These are phyloP conservation scores for Funneliformis caledonium DNA, from an alignment of 371 early-diverging fungal genomes.

Conservation along the genomic window DNA sequence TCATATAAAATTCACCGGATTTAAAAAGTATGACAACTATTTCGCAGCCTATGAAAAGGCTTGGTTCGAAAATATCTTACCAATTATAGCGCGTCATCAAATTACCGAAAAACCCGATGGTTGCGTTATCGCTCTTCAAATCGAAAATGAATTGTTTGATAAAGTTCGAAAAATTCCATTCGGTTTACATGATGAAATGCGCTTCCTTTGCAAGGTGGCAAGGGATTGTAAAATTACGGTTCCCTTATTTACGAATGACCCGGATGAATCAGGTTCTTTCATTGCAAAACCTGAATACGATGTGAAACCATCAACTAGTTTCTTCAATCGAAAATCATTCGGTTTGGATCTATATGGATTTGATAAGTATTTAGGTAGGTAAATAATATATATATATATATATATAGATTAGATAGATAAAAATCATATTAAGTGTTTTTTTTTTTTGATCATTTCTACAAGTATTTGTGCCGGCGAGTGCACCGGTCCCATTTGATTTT, in stretches of 20 bases:
- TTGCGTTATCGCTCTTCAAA: slow-evolving; percentile 77
- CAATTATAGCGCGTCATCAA: slow-evolving; percentile 80
- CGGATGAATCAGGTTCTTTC: slow-evolving; percentile 71
- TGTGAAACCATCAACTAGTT: slow-evolving; percentile 20
- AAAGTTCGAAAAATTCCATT: slow-evolving; percentile 66
- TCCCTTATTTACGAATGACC: slow-evolving; percentile 85
- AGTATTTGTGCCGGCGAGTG: slow-evolving; percentile 70
- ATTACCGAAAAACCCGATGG: slow-evolving; percentile 71
- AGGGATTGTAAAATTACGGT: slow-evolving; percentile 79
- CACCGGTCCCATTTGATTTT: slow-evolving; percentile 61
- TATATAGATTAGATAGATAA: background rate
- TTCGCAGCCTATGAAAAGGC: slow-evolving; percentile 74
- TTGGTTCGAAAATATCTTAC: slow-evolving; percentile 75
- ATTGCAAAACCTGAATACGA: slow-evolving; percentile 57
- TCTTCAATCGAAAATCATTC: slow-evolving; percentile 53
- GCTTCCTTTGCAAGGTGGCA: slow-evolving; percentile 74
- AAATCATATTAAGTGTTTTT: background rate
- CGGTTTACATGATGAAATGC: slow-evolving; percentile 85
- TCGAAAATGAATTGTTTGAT: slow-evolving; percentile 84
- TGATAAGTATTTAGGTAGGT: slow-evolving; percentile 78
- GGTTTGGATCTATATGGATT: slow-evolving; percentile 82
- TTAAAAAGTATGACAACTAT: slow-evolving; percentile 70
- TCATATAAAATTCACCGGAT: slow-evolving; percentile 69
- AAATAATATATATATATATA: background rate
- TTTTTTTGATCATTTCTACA: background rate